Base-by-base conservation (phyloP, 2,329 filamentous ascomycete species). In the Colletotrichum aenigma region DNA sequence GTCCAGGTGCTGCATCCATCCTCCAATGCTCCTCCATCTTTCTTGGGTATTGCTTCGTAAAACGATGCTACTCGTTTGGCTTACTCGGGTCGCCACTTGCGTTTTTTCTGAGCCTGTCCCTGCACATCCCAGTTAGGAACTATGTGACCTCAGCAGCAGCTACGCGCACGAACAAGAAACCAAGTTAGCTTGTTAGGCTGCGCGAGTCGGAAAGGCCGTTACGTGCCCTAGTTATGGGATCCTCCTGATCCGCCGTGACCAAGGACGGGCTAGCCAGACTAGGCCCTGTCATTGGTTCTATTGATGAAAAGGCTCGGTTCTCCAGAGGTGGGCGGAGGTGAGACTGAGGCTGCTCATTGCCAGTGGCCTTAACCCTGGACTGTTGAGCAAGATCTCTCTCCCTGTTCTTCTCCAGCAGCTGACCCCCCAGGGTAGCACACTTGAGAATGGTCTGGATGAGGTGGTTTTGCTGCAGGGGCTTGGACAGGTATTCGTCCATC, bases 401-500 rank as follows among this genome's bases (percentile, higher is more conserved):
- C 66, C 91, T 87, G 80, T 93, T 94, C 85, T 95, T 94, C 83
- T 97, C 95, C 68, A 96, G 90, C 69, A 97, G 88, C 66, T 94
- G 93, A 61, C 95, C 94, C 74, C 96, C 96, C 38, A 98, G 92
- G 6, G 97, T 98, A 15, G 96, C 96, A 83, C 96, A 98, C 84
- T 98, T 98, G 78, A 98, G 91, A 76, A 99, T 98, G 1, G 96
- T 98, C 87, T 98, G 96, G 81, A 98, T 98, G 81, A 98, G 93
- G 84, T 98, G 95, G 83, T 98, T 98, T 83, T 98, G 96, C 85
- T 98, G 97, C 76, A 98, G 89, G 30, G 96, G 96, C 84, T 99
- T 99, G 21, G 96, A 98, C 56, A 99, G 89, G 83, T 99, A 99
- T 85, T 99, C 97, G 84, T 99, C 97, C 97, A 99, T 99, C 87